Percentiles rank a stretch among this genome's conserved stretches.
Evolutionary conservation across 768 basidiomycete species (phyloP).

Genomic region (Coprinopsis strossmayeri): DNA sequence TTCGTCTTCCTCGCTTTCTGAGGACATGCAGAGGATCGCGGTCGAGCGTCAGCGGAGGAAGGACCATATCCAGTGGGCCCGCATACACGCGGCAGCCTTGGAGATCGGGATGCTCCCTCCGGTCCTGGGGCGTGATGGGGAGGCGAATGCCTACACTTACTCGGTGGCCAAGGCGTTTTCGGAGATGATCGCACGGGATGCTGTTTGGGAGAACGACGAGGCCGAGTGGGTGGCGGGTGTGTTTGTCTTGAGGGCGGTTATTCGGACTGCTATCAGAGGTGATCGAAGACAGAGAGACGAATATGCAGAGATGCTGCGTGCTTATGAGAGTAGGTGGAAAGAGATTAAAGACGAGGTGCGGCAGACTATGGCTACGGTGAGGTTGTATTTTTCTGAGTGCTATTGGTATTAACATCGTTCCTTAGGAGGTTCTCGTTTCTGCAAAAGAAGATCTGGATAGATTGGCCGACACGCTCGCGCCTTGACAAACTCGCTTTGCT

Average conservation of each 20-base stretch:
- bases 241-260: constrained; percentile 50
- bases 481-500: neutral
- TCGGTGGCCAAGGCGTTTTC: constrained; percentile 43
- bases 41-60: constrained; percentile 53
- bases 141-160: constrained; percentile 35
- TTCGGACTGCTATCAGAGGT: constrained; percentile 44
- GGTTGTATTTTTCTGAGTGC: constrained; percentile 14
- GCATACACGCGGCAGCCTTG: constrained; percentile 57
- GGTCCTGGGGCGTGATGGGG: constrained; percentile 15
- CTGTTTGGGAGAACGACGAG: constrained; percentile 60
- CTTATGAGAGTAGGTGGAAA: constrained; percentile 63
- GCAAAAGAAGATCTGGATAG: constrained; percentile 50
- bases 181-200: constrained; percentile 57
- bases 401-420: too few species aligned
- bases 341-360: constrained; percentile 64
- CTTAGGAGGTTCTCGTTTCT: constrained; percentile 42
- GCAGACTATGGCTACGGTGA: constrained; percentile 55
- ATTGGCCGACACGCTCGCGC: constrained; percentile 18
- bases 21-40: constrained; percentile 60
- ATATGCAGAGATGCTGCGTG: constrained; percentile 47
- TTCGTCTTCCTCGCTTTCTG: constrained; percentile 33
- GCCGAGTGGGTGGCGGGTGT: constrained; percentile 67
- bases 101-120: constrained; percentile 55
- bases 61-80: constrained; percentile 62
- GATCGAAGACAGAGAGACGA: constrained; percentile 41